Conservation (phyloP, 1,284 basidiomycete genomes). For the Sanghuangporus baumii region DNA sequence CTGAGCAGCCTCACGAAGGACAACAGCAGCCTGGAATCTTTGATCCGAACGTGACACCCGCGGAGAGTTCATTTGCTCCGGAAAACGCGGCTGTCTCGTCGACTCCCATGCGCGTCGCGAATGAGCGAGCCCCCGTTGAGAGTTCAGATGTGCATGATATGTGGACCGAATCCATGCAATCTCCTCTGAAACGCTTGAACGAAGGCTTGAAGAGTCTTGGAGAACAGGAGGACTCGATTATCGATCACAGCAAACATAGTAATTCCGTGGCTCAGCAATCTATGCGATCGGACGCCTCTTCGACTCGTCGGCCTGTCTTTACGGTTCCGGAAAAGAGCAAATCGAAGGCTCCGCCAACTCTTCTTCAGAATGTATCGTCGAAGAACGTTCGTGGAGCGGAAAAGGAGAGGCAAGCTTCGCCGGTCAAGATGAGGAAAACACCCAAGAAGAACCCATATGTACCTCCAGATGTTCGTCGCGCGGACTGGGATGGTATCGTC, state of each 20-base stretch:
- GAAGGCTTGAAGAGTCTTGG: conserved; percentile 59
- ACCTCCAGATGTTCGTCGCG: conserved; percentile 41
- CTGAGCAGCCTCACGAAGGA: conserved; percentile 13
- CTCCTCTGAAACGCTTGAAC: conserved; percentile 70
- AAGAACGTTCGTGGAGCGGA: conserved; percentile 37
- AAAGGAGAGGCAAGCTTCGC: conserved; percentile 29
- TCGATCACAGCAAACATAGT: conserved; percentile 12
- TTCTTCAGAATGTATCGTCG: conserved; percentile 45
- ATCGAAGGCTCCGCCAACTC: conserved; percentile 29
- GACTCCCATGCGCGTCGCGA: conserved; percentile 54
- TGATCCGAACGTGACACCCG: conserved; percentile 33
- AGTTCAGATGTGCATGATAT: conserved; percentile 32
- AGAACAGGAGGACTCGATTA: conserved; percentile 27
- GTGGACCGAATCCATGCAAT: conserved; percentile 67
- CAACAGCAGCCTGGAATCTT: conserved; percentile 20
- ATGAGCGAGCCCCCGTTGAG: conserved; percentile 27
- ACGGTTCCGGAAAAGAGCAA: conserved; percentile 35
- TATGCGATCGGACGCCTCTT: conserved; percentile 5
- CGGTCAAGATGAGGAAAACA: conserved; percentile 49
- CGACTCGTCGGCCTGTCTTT: conserved; percentile 19
- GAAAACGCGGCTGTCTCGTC: conserved; percentile 64
- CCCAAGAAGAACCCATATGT: conserved; percentile 60
- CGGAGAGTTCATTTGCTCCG: conserved; percentile 53
- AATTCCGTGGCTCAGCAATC: conserved; percentile 20
- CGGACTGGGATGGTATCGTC: conserved; percentile 68